Percentiles rank a stretch among this genome's conserved stretches.
Evolutionary conservation across 2,329 filamentous ascomycete genomes (phyloP).

Genomic region (Cryphonectria radicalis): DNA sequence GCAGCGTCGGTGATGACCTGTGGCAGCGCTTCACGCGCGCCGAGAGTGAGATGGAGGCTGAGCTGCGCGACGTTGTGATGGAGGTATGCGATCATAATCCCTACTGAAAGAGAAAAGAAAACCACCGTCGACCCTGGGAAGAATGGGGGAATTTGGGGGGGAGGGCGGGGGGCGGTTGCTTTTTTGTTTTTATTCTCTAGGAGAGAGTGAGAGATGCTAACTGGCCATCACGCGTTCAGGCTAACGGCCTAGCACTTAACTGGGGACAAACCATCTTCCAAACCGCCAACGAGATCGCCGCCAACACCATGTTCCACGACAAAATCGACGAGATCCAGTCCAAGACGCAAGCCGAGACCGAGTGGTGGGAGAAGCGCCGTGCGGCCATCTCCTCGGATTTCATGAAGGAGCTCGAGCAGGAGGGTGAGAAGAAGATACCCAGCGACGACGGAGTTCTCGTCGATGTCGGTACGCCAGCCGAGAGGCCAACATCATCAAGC

Average conservation of each 20-base stretch:
- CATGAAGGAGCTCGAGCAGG: slow-evolving; percentile 81
- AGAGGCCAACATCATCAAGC: slow-evolving; percentile 36
- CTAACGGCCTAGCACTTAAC: slow-evolving; percentile 83
- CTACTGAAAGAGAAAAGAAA: too few relatives aligned
- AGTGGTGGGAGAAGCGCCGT: slow-evolving; percentile 90
- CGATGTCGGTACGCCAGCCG: slow-evolving; percentile 54
- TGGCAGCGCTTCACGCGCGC: slow-evolving; percentile 91
- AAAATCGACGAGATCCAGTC: slow-evolving; percentile 75
- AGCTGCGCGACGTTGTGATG: slow-evolving; percentile 89
- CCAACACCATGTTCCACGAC: slow-evolving; percentile 77
- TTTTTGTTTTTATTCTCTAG: too few relatives aligned
- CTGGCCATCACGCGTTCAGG: slow-evolving; percentile 54
- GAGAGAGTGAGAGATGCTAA: not conserved
- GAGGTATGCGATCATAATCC: slow-evolving; percentile 63
- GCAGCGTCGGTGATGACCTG: slow-evolving; percentile 93
- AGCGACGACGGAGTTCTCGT: slow-evolving; percentile 83
- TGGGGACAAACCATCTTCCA: slow-evolving; percentile 98
- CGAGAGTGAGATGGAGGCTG: slow-evolving; percentile 97
- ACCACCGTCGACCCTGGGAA: not conserved
- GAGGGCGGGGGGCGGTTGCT: too few relatives aligned
- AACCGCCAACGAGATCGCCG: slow-evolving; percentile 92
- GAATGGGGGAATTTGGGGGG: too few relatives aligned
- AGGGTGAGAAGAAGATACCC: slow-evolving; percentile 52
- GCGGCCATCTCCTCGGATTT: slow-evolving; percentile 75
- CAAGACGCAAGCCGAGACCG: slow-evolving; percentile 74